phyloP scores from a whole-genome alignment of 176 grass and related monocot genomes.

The Musa beccarii region DNA sequence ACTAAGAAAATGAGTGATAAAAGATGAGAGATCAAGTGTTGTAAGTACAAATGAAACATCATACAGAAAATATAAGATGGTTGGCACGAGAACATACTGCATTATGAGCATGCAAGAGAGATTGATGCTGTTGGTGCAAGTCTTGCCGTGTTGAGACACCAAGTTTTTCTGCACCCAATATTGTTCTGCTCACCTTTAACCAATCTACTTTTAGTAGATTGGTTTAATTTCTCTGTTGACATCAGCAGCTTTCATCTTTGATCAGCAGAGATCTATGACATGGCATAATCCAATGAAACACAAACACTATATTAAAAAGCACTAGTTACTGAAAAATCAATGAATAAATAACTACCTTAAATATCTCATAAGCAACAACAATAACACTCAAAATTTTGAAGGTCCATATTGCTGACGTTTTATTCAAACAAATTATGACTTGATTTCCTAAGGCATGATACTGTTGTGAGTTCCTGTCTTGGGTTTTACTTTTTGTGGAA shows the following conservation, averaged over 20 bases:
- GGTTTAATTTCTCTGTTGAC: constrained; percentile 79
- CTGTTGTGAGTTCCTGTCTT: too few relatives aligned
- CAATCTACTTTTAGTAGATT: constrained; percentile 65
- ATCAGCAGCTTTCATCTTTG: constrained; percentile 72
- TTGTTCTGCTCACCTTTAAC: constrained; percentile 59
- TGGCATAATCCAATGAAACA: background rate
- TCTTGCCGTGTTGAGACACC: constrained; percentile 87
- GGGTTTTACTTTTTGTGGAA: too few relatives aligned
- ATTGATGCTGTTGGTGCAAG: constrained; percentile 79
- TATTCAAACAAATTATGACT: too few relatives aligned
- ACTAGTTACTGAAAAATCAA: background rate
- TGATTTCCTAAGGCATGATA: too few relatives aligned
- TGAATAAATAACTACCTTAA: too few relatives aligned
- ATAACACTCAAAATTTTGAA: background rate
- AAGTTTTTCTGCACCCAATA: constrained; percentile 78
- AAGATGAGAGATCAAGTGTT: too few relatives aligned
- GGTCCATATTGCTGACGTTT: too few relatives aligned
- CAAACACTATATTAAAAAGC: background rate
- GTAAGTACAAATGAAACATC: too few relatives aligned
- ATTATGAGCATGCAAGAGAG: constrained; percentile 75
- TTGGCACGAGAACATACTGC: constrained; percentile 34
- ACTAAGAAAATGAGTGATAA: too few relatives aligned
- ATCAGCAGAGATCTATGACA: constrained; percentile 59
- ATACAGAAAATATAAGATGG: constrained; percentile 1
- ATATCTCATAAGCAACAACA: too few relatives aligned